A percentile compares a stretch with the other conserved stretches of the same genome.
Evolutionary conservation across 352 stramenopile species (phyloP).

Genomic region (Pythium sp.): DNA sequence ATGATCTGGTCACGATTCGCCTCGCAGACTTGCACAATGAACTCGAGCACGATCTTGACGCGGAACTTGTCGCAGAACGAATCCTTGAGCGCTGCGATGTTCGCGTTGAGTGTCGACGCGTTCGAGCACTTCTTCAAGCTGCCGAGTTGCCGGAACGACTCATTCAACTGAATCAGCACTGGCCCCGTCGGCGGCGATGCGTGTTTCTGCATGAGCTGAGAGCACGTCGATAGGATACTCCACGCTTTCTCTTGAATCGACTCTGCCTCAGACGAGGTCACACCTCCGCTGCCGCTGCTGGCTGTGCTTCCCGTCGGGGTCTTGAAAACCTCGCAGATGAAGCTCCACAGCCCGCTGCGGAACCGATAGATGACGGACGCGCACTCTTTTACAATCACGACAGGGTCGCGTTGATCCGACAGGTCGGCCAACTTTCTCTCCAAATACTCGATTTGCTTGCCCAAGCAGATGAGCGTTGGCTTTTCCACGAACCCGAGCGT

Average conservation of each 20-base stretch:
- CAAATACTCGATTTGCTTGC: conserved; percentile 66
- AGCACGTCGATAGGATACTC: conserved; percentile 46
- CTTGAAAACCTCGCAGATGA: conserved; percentile 78
- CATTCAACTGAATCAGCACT: conserved; percentile 53
- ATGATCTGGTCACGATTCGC: conserved; percentile 39
- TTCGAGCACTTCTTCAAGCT: conserved; percentile 68
- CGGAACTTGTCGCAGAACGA: conserved; percentile 68
- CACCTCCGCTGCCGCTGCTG: conserved; percentile 19
- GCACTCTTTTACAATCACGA: conserved; percentile 53
- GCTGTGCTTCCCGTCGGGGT: conserved; percentile 25
- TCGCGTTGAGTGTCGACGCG: conserved; percentile 57
- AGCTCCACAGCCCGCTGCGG: conserved; percentile 60
- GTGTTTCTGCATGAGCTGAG: conserved; percentile 50
- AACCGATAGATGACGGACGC: conserved; percentile 58
- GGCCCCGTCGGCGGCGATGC: conserved; percentile 34
- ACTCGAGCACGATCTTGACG: conserved; percentile 54
- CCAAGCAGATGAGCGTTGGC: conserved; percentile 58
- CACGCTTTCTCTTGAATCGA: conserved; percentile 61
- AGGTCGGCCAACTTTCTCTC: conserved; percentile 44
- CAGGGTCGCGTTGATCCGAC: conserved; percentile 22
- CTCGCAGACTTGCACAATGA: conserved; percentile 41
- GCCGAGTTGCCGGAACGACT: conserved; percentile 63
- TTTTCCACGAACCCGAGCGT: conserved; percentile 61
- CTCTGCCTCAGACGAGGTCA: conserved; percentile 69
- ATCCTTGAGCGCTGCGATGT: conserved; percentile 59